Evolutionary conservation across 2,329 filamentous ascomycete genomes (phyloP).

Genomic region (Didymella exigua): DNA sequence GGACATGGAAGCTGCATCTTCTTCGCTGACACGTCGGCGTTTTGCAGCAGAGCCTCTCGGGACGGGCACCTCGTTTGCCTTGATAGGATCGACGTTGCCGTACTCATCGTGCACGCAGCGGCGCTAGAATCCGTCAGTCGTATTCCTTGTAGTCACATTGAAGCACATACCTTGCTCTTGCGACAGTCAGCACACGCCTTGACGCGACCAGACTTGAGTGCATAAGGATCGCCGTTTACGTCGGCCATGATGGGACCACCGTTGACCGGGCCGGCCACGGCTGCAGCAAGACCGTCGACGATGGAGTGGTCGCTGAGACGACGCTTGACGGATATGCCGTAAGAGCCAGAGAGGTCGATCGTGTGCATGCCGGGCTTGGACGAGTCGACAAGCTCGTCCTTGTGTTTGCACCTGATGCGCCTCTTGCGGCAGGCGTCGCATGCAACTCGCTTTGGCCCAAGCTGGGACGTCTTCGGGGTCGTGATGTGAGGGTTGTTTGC

Average conservation of each 20-base stretch:
- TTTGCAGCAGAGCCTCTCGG: conserved; percentile 62
- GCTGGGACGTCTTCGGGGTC: conserved; percentile 62
- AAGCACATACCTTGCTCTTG: conserved; percentile 65
- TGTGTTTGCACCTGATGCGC: conserved; percentile 68
- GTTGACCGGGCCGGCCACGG: conserved; percentile 31
- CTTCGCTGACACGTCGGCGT: conserved; percentile 56
- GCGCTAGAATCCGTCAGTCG: conserved; percentile 54
- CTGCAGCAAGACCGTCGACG: conserved; percentile 23
- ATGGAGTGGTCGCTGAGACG: conserved; percentile 41
- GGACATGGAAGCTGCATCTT: conserved; percentile 24
- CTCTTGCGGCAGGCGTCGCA: conserved; percentile 68
- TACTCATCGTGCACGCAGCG: conserved; percentile 71
- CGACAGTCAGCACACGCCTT: conserved; percentile 71
- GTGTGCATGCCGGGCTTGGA: conserved; percentile 40
- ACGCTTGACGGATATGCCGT: conserved; percentile 43
- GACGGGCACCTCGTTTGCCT: conserved; percentile 65
- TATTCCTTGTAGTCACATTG: background rate
- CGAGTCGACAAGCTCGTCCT: conserved; percentile 56
- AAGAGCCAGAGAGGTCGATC: conserved; percentile 40
- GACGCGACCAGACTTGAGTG: conserved; percentile 63
- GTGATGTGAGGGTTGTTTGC: conserved; percentile 49
- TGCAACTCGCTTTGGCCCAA: conserved; percentile 65
- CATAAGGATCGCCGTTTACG: conserved; percentile 45
- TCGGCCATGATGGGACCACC: conserved; percentile 43
- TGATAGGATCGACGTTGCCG: conserved; percentile 67